Conservation (phyloP, 2,329 filamentous ascomycete species). For the Fusarium graminum region DNA sequence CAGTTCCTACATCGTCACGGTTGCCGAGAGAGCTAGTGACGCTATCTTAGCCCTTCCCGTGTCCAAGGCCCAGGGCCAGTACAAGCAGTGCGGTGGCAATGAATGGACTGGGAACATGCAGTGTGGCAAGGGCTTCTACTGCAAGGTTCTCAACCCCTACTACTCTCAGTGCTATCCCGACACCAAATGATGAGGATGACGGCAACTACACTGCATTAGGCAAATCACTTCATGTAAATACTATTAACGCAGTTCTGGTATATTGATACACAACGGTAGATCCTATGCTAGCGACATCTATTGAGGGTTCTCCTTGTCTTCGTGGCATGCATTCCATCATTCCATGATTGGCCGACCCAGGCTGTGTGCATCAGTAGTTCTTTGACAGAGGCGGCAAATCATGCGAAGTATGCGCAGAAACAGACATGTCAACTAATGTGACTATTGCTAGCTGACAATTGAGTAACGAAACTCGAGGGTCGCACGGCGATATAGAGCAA, state of each 20-base stretch:
- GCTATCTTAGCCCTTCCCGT: slow-evolving; percentile 17
- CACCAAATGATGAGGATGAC: slow-evolving; percentile 49
- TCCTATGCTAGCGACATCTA: fast-evolving
- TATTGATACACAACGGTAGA: not conserved
- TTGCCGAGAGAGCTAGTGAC: slow-evolving; percentile 12
- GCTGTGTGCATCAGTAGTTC: not conserved
- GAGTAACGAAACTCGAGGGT: not conserved
- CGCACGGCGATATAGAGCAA: not conserved
- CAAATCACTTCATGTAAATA: not conserved
- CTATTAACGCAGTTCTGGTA: not conserved
- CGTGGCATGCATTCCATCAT: not conserved
- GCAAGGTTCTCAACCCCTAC: slow-evolving; percentile 9
- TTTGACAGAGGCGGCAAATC: too few species aligned
- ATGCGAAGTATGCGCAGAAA: too few species aligned
- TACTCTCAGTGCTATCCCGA: slow-evolving; percentile 22
- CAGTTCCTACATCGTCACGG: slow-evolving; percentile 10
- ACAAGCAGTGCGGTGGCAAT: slow-evolving; percentile 15
- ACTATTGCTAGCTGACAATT: not conserved
- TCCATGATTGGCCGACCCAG: not conserved
- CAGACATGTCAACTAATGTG: too few species aligned
- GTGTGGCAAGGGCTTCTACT: slow-evolving; percentile 15
- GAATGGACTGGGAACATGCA: slow-evolving; percentile 20
- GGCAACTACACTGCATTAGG: not conserved
- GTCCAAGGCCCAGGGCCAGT: slow-evolving; percentile 10
- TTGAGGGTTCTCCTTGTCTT: not conserved